Base-by-base conservation (phyloP, 768 basidiomycete genomes). In the Agaricus sinodeliciosus region DNA sequence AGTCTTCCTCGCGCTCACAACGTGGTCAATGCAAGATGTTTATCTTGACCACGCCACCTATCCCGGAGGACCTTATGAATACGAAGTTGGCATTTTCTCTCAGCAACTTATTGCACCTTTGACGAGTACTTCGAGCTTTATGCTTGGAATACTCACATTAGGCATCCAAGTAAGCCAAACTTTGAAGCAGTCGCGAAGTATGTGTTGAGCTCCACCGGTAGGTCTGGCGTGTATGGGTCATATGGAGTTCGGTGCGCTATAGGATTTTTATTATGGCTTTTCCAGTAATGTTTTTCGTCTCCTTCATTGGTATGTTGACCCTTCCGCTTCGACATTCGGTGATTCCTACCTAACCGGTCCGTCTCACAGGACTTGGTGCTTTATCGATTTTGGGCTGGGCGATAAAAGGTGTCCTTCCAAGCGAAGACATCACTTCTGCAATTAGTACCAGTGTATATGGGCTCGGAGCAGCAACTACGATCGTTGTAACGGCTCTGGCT, bases 181-280 rank as follows among this genome's bases (percentile, higher is more conserved):
- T 16, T n/a, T 35, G 13, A 3, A 12, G 4, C 3, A 4, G n/a
- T 12, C 12, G 19, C n/a, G n/a, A 8, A 13, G 22, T 5, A 13
- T 37, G 2, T 31, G 16, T 3, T 26, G 15, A 13, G 22, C 4
- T 15, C 36, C 15, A 3, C 34, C 9, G 31, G 4, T 25, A 51
- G 49, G 22, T 43, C 0, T 43, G 41, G 41, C 40, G 49, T 4
- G 42, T 36, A n/a, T 43, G 49, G 49, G 15, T 51, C 7, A 35
- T 51, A 4, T 51, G 49, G 49, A 43, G 28, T 43, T 18, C 13
- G 22, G 34, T 41, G 43, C 49, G 31, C 5, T 51, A 43, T 35
- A 40, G 41, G 2, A 3, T 22, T 12, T 13, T 34, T 9, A 35
- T 51, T 22, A 25, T n/a, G 3, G 3, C 13, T 2, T 9, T 35